A percentile compares a stretch with the other conserved stretches of the same genome.
These are phyloP conservation scores for Xylariaceae sp. DNA, from an alignment of 2,329 filamentous ascomycete species.

Conservation along the genomic window DNA sequence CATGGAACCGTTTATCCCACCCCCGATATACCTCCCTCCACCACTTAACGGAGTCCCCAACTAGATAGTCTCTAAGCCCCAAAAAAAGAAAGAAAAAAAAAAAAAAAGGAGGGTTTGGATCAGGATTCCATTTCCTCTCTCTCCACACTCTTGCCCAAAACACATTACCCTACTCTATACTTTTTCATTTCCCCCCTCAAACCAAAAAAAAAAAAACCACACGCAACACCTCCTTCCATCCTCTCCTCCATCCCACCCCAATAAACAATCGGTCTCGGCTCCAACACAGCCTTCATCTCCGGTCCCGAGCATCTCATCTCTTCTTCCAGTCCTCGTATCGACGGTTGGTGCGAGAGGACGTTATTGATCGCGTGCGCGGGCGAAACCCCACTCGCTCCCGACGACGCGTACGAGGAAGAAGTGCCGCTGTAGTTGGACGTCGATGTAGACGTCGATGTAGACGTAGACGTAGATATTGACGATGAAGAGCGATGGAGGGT, in stretches of 20 bases:
- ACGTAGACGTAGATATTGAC: slow-evolving; percentile 40
- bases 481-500: slow-evolving; percentile 41
- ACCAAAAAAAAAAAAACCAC: too few species aligned
- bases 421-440: slow-evolving; percentile 34
- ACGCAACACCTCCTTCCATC: slow-evolving; percentile 31
- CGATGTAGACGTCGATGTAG: slow-evolving; percentile 39
- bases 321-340: slow-evolving; percentile 52
- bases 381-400: slow-evolving; percentile 19
- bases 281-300: slow-evolving; percentile 49
- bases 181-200: too few species aligned
- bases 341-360: slow-evolving; percentile 53
- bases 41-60: too few species aligned
- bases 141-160: too few species aligned
- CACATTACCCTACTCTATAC: too few species aligned
- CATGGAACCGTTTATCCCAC: too few species aligned
- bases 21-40: too few species aligned
- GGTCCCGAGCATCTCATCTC: slow-evolving; percentile 48
- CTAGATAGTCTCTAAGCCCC: too few species aligned
- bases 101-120: too few species aligned
- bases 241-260: slow-evolving; percentile 59
- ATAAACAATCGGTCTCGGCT: slow-evolving; percentile 58
- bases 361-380: slow-evolving; percentile 50
- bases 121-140: too few species aligned
- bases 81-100: too few species aligned
- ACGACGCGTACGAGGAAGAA: slow-evolving; percentile 21